These are phyloP conservation scores for Phoma sp. DNA, from an alignment of 2,329 filamentous ascomycete species.

Conservation along the genomic window DNA sequence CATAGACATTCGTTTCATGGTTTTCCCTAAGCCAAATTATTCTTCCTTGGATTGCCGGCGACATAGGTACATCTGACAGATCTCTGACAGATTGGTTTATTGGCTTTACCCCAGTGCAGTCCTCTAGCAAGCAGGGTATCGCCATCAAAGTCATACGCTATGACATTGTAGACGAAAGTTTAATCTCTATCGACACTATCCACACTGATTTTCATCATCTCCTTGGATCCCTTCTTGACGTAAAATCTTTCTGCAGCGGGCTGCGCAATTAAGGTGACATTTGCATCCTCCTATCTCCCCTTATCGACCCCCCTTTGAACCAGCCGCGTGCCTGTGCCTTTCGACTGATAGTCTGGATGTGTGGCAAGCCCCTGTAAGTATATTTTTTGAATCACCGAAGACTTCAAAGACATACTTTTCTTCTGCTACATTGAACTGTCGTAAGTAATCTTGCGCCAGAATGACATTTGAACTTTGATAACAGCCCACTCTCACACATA, in stretches of 20 bases:
- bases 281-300: not conserved
- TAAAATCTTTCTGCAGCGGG: not conserved
- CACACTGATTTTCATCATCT: not conserved
- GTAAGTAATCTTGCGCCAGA: not conserved
- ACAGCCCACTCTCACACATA: not conserved
- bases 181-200: not conserved
- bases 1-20: no score
- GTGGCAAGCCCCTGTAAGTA: not conserved
- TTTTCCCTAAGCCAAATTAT: no score
- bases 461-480: not conserved
- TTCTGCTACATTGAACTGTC: not conserved
- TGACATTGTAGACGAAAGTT: not conserved
- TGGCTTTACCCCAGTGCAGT: no score
- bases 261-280: not conserved
- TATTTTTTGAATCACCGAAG: not conserved
- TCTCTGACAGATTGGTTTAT: no score
- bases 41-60: no score
- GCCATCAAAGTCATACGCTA: not conserved
- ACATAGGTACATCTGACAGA: no score
- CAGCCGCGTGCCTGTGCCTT: not conserved
- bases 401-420: not conserved
- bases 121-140: no score
- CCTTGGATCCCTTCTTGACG: not conserved
- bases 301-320: not conserved
- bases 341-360: not conserved